phyloP scores from a whole-genome alignment of 2,329 filamentous ascomycete species.

The Colletotrichum filicis region DNA sequence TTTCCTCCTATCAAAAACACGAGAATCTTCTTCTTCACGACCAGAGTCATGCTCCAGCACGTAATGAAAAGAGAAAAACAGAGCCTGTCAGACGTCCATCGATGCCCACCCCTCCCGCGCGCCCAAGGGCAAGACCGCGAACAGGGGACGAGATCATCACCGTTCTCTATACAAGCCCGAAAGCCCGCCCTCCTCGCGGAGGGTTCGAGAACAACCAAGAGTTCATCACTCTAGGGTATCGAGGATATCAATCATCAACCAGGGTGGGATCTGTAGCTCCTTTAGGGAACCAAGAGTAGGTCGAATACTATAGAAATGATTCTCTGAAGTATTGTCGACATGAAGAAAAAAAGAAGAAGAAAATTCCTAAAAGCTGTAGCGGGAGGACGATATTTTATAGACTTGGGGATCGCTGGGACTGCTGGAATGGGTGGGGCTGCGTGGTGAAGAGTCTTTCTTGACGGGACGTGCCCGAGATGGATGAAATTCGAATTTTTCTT shows the following conservation, averaged over 20 bases:
- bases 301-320: slow-evolving; percentile 99
- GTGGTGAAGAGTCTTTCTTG: background rate
- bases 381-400: slow-evolving; percentile 53
- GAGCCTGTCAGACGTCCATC: slow-evolving; percentile 90
- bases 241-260: slow-evolving; percentile 94
- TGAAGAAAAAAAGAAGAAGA: slow-evolving; percentile 63
- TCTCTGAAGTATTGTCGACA: slow-evolving; percentile 78
- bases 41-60: slow-evolving; percentile 55
- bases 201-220: slow-evolving; percentile 67
- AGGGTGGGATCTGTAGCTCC: slow-evolving; percentile 94
- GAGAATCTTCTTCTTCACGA: slow-evolving; percentile 59
- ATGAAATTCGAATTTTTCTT: background rate
- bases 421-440: background rate
- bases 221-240: slow-evolving; percentile 87
- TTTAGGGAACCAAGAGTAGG: slow-evolving; percentile 91
- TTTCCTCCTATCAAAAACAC: too few relatives aligned
- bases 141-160: slow-evolving; percentile 93
- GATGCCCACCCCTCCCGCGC: slow-evolving; percentile 80
- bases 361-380: slow-evolving; percentile 45
- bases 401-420: background rate
- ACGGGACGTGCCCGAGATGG: background rate
- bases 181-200: slow-evolving; percentile 70
- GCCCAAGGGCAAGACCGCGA: slow-evolving; percentile 80
- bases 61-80: slow-evolving; percentile 64
- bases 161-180: slow-evolving; percentile 78